Percentiles rank a stretch among this genome's conserved stretches.
Evolutionary conservation across 1,284 basidiomycete genomes (phyloP).

Genomic region (Trichosporon sp.): DNA sequence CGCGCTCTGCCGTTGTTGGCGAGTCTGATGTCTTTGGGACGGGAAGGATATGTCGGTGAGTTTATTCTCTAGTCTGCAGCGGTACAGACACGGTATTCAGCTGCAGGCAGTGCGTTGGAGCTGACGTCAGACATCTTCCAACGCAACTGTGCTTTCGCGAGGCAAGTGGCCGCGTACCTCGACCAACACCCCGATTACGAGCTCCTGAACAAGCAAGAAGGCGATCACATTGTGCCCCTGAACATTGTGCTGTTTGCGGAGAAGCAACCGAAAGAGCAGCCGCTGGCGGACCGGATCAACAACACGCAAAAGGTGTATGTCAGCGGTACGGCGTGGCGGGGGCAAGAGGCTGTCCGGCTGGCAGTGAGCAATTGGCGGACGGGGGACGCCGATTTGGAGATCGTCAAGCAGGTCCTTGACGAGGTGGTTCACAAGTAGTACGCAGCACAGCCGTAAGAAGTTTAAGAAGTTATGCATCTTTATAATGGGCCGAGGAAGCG

Average conservation of each 20-base stretch:
- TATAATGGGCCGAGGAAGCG: neutral
- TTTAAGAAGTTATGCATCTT: neutral
- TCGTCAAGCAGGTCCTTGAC: conserved; percentile 39
- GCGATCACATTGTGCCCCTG: conserved; percentile 46
- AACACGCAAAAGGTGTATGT: conserved; percentile 56
- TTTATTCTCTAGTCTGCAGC: neutral
- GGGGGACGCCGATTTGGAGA: conserved; percentile 42
- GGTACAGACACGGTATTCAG: too few species aligned
- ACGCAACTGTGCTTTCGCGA: conserved; percentile 58
- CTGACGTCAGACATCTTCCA: conserved; percentile 49
- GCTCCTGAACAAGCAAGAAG: conserved; percentile 49
- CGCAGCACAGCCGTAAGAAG: neutral
- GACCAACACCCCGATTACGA: conserved; percentile 45
- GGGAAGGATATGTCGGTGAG: conserved; percentile 56
- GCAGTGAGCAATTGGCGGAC: conserved; percentile 61
- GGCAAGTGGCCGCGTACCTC: conserved; percentile 52
- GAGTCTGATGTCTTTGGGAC: conserved; percentile 57
- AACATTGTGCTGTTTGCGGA: conserved; percentile 60
- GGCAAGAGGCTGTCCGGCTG: conserved; percentile 56
- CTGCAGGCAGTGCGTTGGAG: neutral
- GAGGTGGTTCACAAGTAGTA: conserved; percentile 20
- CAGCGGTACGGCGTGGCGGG: conserved; percentile 57
- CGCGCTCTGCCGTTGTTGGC: conserved; percentile 60
- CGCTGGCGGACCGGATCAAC: conserved; percentile 57
- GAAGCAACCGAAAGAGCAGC: conserved; percentile 28